Evolutionary conservation across 495 filamentous ascomycete genomes (phyloP), one percentile per base, ranked within the genome.

Genomic region (Xylaria castorea): DNA sequence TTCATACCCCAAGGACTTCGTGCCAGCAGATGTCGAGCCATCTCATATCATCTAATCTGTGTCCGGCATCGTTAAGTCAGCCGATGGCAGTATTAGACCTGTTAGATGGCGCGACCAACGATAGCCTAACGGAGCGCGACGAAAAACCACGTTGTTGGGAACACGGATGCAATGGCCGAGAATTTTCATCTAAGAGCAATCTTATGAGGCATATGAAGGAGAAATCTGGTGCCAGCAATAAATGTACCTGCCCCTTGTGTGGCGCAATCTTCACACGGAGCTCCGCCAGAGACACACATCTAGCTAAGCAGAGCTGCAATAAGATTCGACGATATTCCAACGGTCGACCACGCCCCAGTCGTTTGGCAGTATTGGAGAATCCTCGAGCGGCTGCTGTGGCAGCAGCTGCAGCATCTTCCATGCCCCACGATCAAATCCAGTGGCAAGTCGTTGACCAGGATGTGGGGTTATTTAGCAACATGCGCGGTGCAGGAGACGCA

Each of bases 141-240:
- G 75, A 73, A 18, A 94, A 94, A 80, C 93, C 94, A n/a, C 93
- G 95, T 77, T 97, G 94, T 81, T 97, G 93, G 92, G 94, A 97
- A 57, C 94, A 97, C 76, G 94, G 94, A 22, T 97, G 94, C 87
- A 96, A 97, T 78, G 94, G 94, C 30, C 91, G 94, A n/a, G 91
- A 95, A 74, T 97, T 97, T 79, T 97, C 93, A 11, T 97, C 94
- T 25, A 97, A 97, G 76, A 97, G 93, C 89, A 97, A 97, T 80
- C 87, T 97, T 3, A 87, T 97, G 22, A 87, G 94, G 40, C 94
- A 97, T 79, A 93, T 97, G 78, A 89, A 94, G 22, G 94, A 97
- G 80, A 95, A 95, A 79, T 95, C 93, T 2, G 94, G 94, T 5
- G 92, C 92, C 16, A 93, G 94, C 46, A 85, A 91, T 7, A 97